A percentile compares a stretch with the other conserved stretches of the same genome.
Evolutionary conservation across 2,329 filamentous ascomycete species (phyloP).

Genomic region (Aspergillus brasiliensis): DNA sequence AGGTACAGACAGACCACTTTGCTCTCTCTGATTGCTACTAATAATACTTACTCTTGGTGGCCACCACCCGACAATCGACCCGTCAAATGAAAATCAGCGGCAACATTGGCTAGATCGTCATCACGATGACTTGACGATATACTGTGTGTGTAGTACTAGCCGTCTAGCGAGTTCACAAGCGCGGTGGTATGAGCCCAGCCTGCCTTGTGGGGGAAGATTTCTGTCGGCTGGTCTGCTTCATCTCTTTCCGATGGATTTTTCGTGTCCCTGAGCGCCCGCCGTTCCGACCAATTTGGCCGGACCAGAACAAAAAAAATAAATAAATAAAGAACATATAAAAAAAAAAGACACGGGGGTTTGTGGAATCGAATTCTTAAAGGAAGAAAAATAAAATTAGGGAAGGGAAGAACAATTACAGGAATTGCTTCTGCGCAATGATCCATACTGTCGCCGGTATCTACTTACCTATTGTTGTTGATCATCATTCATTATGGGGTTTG

Average conservation of each 20-base stretch:
- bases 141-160: background rate
- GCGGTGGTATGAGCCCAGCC: conserved; percentile 15
- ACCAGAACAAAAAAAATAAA: background rate
- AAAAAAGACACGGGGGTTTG: too few relatives aligned
- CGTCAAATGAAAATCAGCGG: conserved; percentile 16
- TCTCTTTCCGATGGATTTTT: background rate
- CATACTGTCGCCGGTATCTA: background rate
- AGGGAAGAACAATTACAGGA: background rate
- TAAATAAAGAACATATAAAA: too few relatives aligned
- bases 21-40: conserved; percentile 5
- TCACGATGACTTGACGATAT: conserved; percentile 6
- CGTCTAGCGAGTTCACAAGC: conserved; percentile 16
- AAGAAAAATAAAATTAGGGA: background rate
- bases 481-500: background rate
- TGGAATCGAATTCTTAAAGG: background rate
- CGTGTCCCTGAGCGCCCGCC: background rate
- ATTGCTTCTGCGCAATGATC: background rate
- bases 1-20: conserved; percentile 6
- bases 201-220: conserved; percentile 15
- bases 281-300: background rate
- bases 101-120: conserved; percentile 16
- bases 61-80: conserved; percentile 10
- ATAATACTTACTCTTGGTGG: conserved; percentile 15
- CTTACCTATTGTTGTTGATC: background rate
- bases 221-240: background rate